Conservation (phyloP, 2,329 filamentous ascomycete genomes). For the Pseudogymnoascus verrucosus region DNA sequence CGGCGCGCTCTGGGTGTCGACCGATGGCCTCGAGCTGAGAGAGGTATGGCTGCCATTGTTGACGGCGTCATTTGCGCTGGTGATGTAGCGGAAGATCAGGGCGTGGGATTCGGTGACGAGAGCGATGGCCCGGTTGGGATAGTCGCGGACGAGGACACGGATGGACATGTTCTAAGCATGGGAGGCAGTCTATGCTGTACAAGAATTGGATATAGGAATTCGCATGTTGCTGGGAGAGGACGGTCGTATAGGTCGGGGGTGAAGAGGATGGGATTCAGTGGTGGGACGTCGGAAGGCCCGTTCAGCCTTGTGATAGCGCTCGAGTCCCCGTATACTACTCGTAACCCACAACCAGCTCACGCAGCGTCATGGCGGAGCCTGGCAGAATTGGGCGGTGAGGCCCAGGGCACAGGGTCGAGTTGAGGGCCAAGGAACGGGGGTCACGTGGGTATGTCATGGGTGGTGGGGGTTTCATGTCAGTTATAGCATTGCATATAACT, state of each 20-base stretch:
- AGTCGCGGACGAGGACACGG: slow-evolving; percentile 56
- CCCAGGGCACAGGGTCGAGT: background rate
- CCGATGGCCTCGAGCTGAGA: slow-evolving; percentile 38
- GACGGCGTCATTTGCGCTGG: slow-evolving; percentile 44
- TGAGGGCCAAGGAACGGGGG: background rate
- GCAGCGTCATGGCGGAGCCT: background rate
- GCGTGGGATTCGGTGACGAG: slow-evolving; percentile 72
- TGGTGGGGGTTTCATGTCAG: background rate
- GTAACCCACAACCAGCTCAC: background rate
- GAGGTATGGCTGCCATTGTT: slow-evolving; percentile 52
- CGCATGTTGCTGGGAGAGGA: background rate
- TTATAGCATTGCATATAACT: too few species aligned
- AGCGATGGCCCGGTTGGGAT: slow-evolving; percentile 79
- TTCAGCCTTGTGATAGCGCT: background rate
- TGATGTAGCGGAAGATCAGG: slow-evolving; percentile 73
- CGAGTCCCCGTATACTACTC: background rate
- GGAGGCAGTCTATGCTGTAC: background rate
- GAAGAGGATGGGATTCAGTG: background rate
- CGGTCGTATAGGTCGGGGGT: background rate
- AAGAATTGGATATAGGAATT: background rate
- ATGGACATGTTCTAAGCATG: slow-evolving; percentile 24
- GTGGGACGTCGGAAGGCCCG: background rate
- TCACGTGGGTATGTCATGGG: background rate
- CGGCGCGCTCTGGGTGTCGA: slow-evolving; percentile 20
- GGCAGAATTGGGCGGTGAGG: background rate